Evolutionary conservation across 495 filamentous ascomycete species (phyloP).

Genomic region (Xylaria sp.): DNA sequence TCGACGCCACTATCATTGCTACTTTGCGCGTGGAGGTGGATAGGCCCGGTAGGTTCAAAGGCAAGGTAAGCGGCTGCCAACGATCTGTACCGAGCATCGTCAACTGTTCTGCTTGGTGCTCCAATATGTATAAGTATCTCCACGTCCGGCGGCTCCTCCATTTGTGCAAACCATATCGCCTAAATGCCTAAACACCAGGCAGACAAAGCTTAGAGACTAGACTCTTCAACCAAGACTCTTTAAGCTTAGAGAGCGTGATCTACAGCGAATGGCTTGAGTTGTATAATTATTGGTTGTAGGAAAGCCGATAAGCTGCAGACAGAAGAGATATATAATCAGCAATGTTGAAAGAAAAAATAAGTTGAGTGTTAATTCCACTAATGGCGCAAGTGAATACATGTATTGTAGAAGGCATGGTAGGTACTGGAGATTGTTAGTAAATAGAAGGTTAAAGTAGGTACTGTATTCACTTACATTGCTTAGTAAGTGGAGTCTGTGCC

Average conservation of each 20-base stretch:
- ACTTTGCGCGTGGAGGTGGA: slow-evolving; percentile 18
- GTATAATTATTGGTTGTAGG: neutral
- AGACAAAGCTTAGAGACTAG: neutral
- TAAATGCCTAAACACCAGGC: neutral
- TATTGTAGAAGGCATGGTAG: neutral
- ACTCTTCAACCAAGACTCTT: neutral
- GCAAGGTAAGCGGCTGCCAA: slow-evolving; percentile 66
- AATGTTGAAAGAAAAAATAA: neutral
- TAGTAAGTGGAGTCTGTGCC: neutral
- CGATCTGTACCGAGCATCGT: slow-evolving; percentile 69
- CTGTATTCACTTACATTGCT: neutral
- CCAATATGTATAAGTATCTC: slow-evolving; percentile 76
- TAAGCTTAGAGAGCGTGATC: neutral
- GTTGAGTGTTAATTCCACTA: neutral
- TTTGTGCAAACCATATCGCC: slow-evolving; percentile 32
- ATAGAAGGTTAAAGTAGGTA: neutral
- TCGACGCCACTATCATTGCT: slow-evolving; percentile 1
- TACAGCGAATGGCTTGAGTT: neutral
- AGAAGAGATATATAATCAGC: neutral
- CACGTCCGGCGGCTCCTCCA: slow-evolving; percentile 43
- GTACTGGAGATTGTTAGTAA: too few relatives aligned
- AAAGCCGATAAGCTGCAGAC: neutral
- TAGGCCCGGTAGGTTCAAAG: slow-evolving; percentile 53
- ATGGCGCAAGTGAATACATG: slow-evolving; percentile 2
- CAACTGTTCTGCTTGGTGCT: slow-evolving; percentile 64